phyloP scores from a whole-genome alignment of 2,329 filamentous ascomycete genomes.

The Fonsecaea nubica region DNA sequence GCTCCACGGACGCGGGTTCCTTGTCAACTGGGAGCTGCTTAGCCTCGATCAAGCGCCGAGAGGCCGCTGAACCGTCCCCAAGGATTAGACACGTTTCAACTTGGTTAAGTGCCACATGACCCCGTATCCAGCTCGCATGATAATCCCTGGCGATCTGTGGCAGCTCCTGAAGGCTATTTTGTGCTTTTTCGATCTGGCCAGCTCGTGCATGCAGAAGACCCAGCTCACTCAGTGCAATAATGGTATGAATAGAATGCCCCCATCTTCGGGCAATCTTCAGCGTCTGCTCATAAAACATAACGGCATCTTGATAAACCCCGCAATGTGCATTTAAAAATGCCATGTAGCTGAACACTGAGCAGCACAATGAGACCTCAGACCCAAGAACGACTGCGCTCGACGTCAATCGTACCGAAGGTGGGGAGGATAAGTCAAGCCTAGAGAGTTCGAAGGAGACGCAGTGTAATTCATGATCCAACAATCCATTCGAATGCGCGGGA shows the following conservation, averaged over 20 bases:
- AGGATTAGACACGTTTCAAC: constrained; percentile 25
- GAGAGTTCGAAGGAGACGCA: constrained; percentile 49
- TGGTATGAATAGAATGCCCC: not conserved
- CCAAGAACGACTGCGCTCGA: constrained; percentile 74
- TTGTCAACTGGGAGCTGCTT: not conserved
- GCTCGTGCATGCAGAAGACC: constrained; percentile 32
- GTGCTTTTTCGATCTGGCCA: constrained; percentile 24
- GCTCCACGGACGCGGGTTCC: not conserved
- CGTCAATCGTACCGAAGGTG: not conserved
- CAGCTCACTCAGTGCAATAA: constrained; percentile 22
- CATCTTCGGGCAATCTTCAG: constrained; percentile 69
- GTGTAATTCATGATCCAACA: constrained; percentile 45
- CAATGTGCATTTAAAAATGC: constrained; percentile 81
- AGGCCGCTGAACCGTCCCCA: constrained; percentile 18
- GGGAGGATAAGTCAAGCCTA: constrained; percentile 48
- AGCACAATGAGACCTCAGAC: constrained; percentile 76
- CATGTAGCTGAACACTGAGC: constrained; percentile 73
- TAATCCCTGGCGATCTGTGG: not conserved
- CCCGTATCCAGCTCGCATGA: not conserved
- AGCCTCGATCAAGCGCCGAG: constrained; percentile 20
- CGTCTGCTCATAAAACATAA: constrained; percentile 86
- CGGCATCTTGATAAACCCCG: constrained; percentile 84
- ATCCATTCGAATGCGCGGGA: not conserved
- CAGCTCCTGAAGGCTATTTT: not conserved
- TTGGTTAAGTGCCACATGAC: constrained; percentile 19